phyloP scores from a whole-genome alignment of 2,329 filamentous ascomycete species.

The Sclerotinia glacialis region DNA sequence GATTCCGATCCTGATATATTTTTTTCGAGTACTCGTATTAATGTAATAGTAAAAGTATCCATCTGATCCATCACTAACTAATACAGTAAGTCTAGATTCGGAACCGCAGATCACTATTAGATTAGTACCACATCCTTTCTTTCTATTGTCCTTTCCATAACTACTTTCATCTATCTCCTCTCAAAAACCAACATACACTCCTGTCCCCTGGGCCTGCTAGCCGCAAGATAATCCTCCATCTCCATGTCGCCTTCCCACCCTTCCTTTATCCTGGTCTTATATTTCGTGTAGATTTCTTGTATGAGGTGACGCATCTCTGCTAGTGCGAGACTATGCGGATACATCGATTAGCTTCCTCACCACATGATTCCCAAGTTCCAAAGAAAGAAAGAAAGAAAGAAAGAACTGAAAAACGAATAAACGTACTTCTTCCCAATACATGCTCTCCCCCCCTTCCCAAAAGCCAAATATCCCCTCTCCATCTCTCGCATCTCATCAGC shows the following conservation, averaged over 20 bases:
- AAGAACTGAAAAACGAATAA: not conserved
- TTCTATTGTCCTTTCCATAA: too few relatives aligned
- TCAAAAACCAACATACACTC: conserved; percentile 14
- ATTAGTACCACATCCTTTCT: too few relatives aligned
- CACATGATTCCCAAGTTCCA: too few relatives aligned
- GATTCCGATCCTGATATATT: too few relatives aligned
- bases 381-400: not conserved
- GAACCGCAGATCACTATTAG: too few relatives aligned
- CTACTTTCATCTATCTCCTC: not conserved
- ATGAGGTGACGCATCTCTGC: conserved; percentile 67
- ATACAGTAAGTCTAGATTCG: too few relatives aligned
- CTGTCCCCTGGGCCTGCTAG: conserved; percentile 16
- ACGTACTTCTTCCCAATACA: conserved; percentile 67
- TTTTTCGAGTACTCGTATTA: too few relatives aligned
- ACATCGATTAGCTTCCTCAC: not conserved
- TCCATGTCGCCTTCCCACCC: conserved; percentile 59
- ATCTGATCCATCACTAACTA: too few relatives aligned
- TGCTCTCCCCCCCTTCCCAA: conserved; percentile 62
- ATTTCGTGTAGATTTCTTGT: conserved; percentile 59
- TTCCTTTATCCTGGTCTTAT: conserved; percentile 49
- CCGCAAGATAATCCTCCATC: conserved; percentile 64
- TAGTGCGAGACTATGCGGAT: conserved; percentile 48
- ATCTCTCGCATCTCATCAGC: conserved; percentile 74
- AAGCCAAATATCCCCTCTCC: conserved; percentile 61
- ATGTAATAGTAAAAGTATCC: too few relatives aligned